A percentile compares a stretch with the other conserved stretches of the same genome.
Evolutionary conservation across 768 basidiomycete species (phyloP).

Genomic region (Pleurotus tuber-regium): DNA sequence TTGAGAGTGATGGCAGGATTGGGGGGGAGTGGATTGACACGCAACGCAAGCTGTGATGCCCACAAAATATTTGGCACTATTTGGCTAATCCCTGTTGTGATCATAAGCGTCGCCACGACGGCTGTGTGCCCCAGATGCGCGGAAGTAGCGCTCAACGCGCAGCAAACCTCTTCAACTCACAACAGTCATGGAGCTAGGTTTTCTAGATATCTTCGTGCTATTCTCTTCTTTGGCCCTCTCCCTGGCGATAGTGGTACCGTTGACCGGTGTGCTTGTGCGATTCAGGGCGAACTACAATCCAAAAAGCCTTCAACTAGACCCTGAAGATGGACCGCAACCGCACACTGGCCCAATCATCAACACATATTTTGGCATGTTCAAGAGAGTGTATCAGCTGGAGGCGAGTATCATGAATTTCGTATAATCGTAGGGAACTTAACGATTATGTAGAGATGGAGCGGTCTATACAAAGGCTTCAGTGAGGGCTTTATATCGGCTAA

Average conservation of each 20-base stretch:
- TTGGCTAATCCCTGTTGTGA: no score
- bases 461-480: slow-evolving; percentile 81
- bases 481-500: slow-evolving; percentile 16
- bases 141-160: slow-evolving; percentile 12
- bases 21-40: no score
- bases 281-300: slow-evolving; percentile 87
- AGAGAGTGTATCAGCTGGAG: slow-evolving; percentile 70
- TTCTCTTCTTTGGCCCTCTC: slow-evolving; percentile 47
- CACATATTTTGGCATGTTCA: slow-evolving; percentile 73
- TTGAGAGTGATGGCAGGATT: no score
- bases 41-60: no score
- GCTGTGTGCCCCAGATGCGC: not conserved
- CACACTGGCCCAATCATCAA: slow-evolving; percentile 78
- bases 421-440: not conserved
- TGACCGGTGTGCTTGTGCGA: slow-evolving; percentile 69
- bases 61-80: not conserved
- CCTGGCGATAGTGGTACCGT: slow-evolving; percentile 56
- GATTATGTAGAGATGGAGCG: slow-evolving; percentile 51
- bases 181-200: slow-evolving; percentile 27
- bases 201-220: slow-evolving; percentile 37
- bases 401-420: slow-evolving; percentile 33
- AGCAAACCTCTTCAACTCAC: not conserved
- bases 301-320: slow-evolving; percentile 76
- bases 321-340: slow-evolving; percentile 71
- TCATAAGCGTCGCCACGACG: no score